phyloP scores from a whole-genome alignment of 2,329 filamentous ascomycete genomes.

The Botrytis pseudocinerea region DNA sequence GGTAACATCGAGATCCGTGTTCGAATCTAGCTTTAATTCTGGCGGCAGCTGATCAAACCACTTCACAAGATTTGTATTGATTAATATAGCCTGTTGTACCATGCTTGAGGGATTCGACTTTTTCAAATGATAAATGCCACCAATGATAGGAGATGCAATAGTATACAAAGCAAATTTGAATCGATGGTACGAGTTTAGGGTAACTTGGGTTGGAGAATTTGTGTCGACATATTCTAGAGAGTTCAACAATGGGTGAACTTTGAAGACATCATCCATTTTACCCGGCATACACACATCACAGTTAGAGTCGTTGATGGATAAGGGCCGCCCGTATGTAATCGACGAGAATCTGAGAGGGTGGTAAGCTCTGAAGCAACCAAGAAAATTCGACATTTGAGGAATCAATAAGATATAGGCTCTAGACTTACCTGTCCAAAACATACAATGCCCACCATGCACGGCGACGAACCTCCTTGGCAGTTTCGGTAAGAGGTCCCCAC shows the following conservation, averaged over 20 bases:
- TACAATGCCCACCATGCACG: background rate
- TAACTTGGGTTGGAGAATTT: background rate
- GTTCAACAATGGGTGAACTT: background rate
- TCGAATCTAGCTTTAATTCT: background rate
- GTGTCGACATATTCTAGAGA: background rate
- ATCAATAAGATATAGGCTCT: background rate
- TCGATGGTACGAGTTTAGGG: background rate
- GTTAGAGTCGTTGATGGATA: background rate
- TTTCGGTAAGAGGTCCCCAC: background rate
- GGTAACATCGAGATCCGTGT: background rate
- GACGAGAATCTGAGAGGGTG: background rate
- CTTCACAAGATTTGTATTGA: background rate
- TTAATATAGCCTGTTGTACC: background rate
- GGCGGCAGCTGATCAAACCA: background rate
- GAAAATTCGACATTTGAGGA: background rate
- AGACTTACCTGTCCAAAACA: background rate
- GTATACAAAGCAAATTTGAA: background rate
- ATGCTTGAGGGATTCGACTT: background rate
- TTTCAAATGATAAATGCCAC: background rate
- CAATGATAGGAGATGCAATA: background rate
- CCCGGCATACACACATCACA: background rate
- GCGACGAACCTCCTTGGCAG: background rate
- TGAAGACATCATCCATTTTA: background rate
- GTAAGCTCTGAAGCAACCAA: background rate
- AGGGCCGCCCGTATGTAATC: background rate